These are phyloP conservation scores for Talaromyces sp. DNA, from an alignment of 2,329 filamentous ascomycete genomes.

Conservation along the genomic window DNA sequence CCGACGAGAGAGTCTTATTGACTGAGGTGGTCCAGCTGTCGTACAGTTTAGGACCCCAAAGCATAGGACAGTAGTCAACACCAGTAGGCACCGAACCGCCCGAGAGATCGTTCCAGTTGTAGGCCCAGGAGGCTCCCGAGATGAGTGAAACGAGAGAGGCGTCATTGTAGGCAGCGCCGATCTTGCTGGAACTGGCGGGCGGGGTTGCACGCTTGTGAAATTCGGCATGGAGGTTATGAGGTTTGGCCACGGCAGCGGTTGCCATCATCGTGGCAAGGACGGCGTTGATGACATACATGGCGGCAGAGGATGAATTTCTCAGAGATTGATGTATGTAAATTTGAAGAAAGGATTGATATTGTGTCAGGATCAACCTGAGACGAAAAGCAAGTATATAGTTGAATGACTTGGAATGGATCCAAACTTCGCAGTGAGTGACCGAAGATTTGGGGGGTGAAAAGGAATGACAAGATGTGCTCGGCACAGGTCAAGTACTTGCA, in stretches of 20 bases:
- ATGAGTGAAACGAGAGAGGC: conserved; percentile 19
- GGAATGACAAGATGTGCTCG: conserved; percentile 11
- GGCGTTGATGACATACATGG: conserved; percentile 37
- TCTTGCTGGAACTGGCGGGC: conserved; percentile 23
- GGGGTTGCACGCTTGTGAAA: conserved; percentile 21
- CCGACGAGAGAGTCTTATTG: conserved; percentile 30
- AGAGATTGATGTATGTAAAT: not conserved
- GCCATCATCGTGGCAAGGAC: conserved; percentile 33
- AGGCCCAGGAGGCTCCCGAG: conserved; percentile 37
- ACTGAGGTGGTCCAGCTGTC: conserved; percentile 32
- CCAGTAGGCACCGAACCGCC: conserved; percentile 28
- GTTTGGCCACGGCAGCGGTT: conserved; percentile 30
- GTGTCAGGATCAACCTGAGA: conserved; percentile 11
- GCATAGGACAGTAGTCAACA: conserved; percentile 43
- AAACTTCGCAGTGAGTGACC: conserved; percentile 11
- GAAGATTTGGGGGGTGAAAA: conserved; percentile 4
- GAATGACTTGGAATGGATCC: not conserved
- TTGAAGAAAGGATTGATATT: not conserved
- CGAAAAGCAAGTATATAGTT: not conserved
- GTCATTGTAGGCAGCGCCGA: conserved; percentile 36
- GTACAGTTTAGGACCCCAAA: conserved; percentile 40
- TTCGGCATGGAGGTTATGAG: conserved; percentile 18
- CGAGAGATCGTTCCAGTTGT: conserved; percentile 40
- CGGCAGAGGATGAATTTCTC: conserved; percentile 13
- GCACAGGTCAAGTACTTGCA: conserved; percentile 9